These are phyloP conservation scores for Anthracocystis panici-leucophaei DNA, from an alignment of 1,284 basidiomycete genomes.

Conservation along the genomic window DNA sequence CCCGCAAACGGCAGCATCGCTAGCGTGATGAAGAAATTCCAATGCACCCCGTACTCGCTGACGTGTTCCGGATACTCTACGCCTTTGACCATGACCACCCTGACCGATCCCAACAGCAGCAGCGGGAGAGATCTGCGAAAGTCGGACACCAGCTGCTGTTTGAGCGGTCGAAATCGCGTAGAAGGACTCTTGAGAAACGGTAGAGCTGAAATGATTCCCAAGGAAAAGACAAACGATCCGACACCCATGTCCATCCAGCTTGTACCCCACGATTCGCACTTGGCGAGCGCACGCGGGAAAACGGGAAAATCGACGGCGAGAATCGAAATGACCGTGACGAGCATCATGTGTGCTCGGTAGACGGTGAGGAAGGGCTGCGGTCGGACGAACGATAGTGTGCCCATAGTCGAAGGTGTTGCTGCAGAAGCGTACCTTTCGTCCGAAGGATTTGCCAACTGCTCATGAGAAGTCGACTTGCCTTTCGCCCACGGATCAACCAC, in stretches of 20 bases:
- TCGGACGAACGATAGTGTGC: constrained; percentile 4
- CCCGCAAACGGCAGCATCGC: constrained; percentile 83
- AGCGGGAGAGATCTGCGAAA: constrained; percentile 78
- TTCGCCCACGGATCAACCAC: constrained; percentile 35
- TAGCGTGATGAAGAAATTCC: constrained; percentile 99
- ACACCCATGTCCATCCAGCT: constrained; percentile 97
- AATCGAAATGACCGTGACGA: constrained; percentile 90
- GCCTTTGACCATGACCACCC: constrained; percentile 89
- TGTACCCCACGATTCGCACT: constrained; percentile 94
- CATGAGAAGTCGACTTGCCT: not conserved
- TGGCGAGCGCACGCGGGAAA: constrained; percentile 88
- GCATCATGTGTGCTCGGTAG: constrained; percentile 94
- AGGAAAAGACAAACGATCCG: constrained; percentile 94
- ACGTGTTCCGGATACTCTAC: constrained; percentile 94
- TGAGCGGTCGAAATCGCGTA: constrained; percentile 31
- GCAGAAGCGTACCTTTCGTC: not conserved
- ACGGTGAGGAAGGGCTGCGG: constrained; percentile 78
- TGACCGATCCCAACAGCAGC: constrained; percentile 79
- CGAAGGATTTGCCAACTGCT: not conserved
- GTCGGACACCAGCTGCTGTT: constrained; percentile 63
- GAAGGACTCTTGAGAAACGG: constrained; percentile 72
- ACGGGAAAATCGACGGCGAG: constrained; percentile 93
- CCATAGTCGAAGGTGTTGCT: too few relatives aligned
- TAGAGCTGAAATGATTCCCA: constrained; percentile 87
- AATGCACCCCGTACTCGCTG: constrained; percentile 94